phyloP scores from a whole-genome alignment of 2,329 filamentous ascomycete genomes.

The Neonectria hederae region DNA sequence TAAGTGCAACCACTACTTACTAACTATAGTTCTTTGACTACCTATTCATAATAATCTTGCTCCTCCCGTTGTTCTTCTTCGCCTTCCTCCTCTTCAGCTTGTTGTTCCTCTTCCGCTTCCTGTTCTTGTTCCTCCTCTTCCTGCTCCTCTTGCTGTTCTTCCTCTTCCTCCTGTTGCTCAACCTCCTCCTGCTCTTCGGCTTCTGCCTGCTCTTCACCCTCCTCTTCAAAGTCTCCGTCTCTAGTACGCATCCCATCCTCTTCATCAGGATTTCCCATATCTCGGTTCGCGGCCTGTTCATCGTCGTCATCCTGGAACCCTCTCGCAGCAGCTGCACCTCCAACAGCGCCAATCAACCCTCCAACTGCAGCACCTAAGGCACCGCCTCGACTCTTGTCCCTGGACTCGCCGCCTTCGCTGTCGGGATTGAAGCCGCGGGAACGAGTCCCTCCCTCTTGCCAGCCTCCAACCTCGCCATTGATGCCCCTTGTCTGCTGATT shows the following conservation, averaged over 20 bases:
- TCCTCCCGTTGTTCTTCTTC: not conserved
- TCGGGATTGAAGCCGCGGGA: not conserved
- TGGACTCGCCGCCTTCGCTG: not conserved
- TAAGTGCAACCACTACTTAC: not conserved
- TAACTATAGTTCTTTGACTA: not conserved
- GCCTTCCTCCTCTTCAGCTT: no score
- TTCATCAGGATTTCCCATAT: not conserved
- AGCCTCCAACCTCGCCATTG: not conserved
- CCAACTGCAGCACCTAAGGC: not conserved
- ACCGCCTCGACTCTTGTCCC: not conserved
- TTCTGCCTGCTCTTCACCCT: not conserved
- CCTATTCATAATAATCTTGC: not conserved
- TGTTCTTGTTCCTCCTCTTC: constrained; percentile 40
- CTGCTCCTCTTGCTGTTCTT: constrained; percentile 2
- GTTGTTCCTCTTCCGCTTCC: constrained; percentile 41
- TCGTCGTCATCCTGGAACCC: constrained; percentile 1
- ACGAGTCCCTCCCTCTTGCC: constrained; percentile 1
- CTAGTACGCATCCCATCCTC: not conserved
- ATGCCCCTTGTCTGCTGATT: constrained; percentile 7
- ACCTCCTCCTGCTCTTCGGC: no score
- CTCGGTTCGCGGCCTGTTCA: constrained; percentile 1
- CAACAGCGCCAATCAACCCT: not conserved
- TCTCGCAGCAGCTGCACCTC: not conserved
- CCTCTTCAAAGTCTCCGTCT: not conserved
- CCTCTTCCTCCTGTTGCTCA: not conserved